Evolutionary conservation across 1,139 yeast species (phyloP).

Genomic region (Saccharomyces hybrid): DNA sequence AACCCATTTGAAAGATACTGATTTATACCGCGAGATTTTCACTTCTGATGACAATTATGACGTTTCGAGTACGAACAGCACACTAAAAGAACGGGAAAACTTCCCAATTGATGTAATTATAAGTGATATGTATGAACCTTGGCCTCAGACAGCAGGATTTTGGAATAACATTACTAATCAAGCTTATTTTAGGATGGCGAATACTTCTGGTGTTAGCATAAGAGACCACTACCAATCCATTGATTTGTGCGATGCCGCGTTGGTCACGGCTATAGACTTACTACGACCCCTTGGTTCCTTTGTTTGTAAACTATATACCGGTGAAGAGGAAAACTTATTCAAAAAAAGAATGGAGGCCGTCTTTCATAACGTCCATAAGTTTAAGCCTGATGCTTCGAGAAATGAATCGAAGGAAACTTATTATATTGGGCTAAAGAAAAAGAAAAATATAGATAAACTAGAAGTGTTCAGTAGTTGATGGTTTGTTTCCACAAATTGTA

Average conservation of each 20-base stretch:
- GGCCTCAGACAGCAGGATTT: conserved; percentile 55
- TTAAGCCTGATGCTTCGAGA: conserved; percentile 55
- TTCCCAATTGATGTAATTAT: conserved; percentile 59
- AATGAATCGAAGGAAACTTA: conserved; percentile 61
- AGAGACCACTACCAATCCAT: conserved; percentile 50
- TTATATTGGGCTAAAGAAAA: conserved; percentile 55
- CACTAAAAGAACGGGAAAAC: conserved; percentile 7
- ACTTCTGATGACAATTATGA: conserved; percentile 6
- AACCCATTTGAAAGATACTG: conserved; percentile 8
- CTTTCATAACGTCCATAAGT: conserved; percentile 51
- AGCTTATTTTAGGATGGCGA: conserved; percentile 72
- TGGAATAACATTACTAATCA: conserved; percentile 69
- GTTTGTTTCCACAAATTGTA: background rate
- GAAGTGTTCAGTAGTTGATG: conserved; percentile 35
- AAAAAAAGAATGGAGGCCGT: conserved; percentile 50
- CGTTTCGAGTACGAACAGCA: conserved; percentile 1
- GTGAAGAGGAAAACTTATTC: conserved; percentile 57
- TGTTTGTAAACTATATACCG: conserved; percentile 65
- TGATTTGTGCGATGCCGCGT: conserved; percentile 89
- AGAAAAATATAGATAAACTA: conserved; percentile 40
- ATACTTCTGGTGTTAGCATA: conserved; percentile 56
- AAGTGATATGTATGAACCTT: conserved; percentile 83
- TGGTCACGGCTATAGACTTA: conserved; percentile 63
- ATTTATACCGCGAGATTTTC: conserved; percentile 14
- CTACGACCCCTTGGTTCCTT: conserved; percentile 64